Evolutionary conservation across 2,329 filamentous ascomycete species (phyloP), one percentile per base, ranked within the genome.

Genomic region (Xylariales sp.): DNA sequence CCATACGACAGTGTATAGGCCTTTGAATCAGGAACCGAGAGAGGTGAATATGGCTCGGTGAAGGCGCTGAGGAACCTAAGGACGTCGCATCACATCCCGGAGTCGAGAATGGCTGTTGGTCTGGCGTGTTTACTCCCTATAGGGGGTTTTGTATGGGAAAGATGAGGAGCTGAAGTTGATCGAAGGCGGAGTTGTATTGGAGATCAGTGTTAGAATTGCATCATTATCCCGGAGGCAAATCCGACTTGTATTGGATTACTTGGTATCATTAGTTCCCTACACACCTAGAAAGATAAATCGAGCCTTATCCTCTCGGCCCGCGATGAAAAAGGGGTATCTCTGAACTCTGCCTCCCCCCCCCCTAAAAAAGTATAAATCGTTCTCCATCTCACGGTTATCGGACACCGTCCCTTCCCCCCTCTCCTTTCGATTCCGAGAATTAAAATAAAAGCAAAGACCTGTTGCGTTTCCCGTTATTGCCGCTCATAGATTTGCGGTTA

Each of bases 181-280:
- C 12, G 28, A 32, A 50, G 43, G 14, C 36, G 14, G 30, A 68
- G n/a, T 39, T 28, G 54, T 39, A 48, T n/a, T 34, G 49, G 12
- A 64, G 45, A 57, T 34, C 30, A 65, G 43, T 14, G 18, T 57
- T 61, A 70, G 62, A 61, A 61, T 52, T 55, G 49, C 49, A 70
- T 70, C 43, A 23, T 54, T 65, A 60, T 36, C 23, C 34, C 32
- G 34, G 34, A 54, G 60, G 36, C 34, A 28, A 63, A 57, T 32
- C 18, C 46, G 50, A 67, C 62, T 62, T 71, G 66, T 70, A 72
- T 50, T 64, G 14, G 49, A 63, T 54, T 69, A 72, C 61, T 54
- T 65, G 67, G 72, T 72, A 75, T 74, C 70, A 65, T 70, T 69
- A 68, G 43, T 39, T 52, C 49, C 58, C 41, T 60, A 59, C 32